Evolutionary conservation across 2,329 filamentous ascomycete species (phyloP).

Genomic region (Parastagonospora avenae): DNA sequence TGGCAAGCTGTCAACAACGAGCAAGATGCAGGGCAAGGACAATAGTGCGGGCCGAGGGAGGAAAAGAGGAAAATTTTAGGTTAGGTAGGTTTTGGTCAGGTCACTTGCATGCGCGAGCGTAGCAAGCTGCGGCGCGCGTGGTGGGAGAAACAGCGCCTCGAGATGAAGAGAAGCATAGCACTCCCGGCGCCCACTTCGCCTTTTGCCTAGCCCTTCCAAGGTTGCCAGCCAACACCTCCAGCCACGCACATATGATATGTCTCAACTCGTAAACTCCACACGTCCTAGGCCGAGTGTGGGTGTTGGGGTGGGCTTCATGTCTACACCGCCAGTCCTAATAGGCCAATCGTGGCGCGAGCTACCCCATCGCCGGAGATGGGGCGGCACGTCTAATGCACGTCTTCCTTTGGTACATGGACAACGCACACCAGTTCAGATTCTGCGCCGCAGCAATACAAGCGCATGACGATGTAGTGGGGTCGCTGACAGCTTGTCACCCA

Average conservation of each 20-base stretch:
- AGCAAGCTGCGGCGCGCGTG: conserved; percentile 11
- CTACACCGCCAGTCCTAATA: conserved; percentile 38
- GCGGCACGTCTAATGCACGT: conserved; percentile 12
- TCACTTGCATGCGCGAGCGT: conserved; percentile 12
- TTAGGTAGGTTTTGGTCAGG: conserved; percentile 21
- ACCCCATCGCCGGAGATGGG: conserved; percentile 3
- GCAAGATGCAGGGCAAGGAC: conserved; percentile 24
- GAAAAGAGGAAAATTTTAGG: conserved; percentile 22
- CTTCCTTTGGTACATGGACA: conserved; percentile 24
- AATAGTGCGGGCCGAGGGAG: conserved; percentile 18
- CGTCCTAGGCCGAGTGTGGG: conserved; percentile 17
- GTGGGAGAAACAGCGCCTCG: conserved; percentile 15
- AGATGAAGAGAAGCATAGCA: conserved; percentile 9
- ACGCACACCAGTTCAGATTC: conserved; percentile 28
- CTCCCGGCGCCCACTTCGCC: conserved; percentile 16
- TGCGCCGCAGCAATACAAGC: conserved; percentile 7
- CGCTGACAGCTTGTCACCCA: conserved; percentile 5
- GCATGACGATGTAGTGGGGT: conserved; percentile 12
- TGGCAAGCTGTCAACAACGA: conserved; percentile 17
- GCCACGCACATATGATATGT: conserved; percentile 8
- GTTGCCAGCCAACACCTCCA: conserved; percentile 7
- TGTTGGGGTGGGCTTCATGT: conserved; percentile 10
- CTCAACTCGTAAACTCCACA: conserved; percentile 6
- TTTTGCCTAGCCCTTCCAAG: too few species aligned
- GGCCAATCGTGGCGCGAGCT: conserved; percentile 18